These are phyloP conservation scores for Grosmannia serpens DNA, from an alignment of 2,329 filamentous ascomycete species.

Conservation along the genomic window DNA sequence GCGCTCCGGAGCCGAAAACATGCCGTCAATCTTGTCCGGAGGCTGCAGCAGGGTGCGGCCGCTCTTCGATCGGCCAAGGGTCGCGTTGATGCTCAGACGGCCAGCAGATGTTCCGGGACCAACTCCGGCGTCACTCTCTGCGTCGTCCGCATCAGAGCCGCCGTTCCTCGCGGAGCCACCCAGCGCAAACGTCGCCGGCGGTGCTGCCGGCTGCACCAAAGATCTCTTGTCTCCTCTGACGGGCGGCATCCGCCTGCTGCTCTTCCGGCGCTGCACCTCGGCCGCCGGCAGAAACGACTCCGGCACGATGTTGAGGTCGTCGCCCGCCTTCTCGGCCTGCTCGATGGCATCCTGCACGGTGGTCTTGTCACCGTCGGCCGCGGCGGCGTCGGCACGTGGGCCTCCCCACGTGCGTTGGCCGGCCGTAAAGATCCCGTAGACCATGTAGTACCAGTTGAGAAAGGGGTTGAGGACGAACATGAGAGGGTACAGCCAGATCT, in stretches of 20 bases:
- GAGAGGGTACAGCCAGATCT: conserved; percentile 87
- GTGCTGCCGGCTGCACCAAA: neutral
- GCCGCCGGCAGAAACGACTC: conserved; percentile 66
- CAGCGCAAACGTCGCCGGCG: neutral
- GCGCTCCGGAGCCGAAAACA: conserved; percentile 61
- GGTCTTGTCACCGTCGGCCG: conserved; percentile 59
- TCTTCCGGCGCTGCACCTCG: conserved; percentile 21
- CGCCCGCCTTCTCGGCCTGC: conserved; percentile 63
- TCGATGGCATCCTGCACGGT: conserved; percentile 78
- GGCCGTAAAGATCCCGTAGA: conserved; percentile 90
- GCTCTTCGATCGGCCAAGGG: conserved; percentile 36
- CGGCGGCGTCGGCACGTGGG: conserved; percentile 76
- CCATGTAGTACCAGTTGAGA: conserved; percentile 98
- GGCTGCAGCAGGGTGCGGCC: conserved; percentile 47
- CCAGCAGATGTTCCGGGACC: conserved; percentile 17
- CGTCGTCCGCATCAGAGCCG: neutral
- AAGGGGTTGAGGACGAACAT: conserved; percentile 96
- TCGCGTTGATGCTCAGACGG: neutral
- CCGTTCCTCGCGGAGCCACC: neutral
- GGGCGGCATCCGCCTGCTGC: conserved; percentile 8
- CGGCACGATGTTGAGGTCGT: conserved; percentile 82
- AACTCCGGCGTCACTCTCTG: neutral
- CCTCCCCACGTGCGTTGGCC: conserved; percentile 94
- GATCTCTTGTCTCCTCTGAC: conserved; percentile 14
- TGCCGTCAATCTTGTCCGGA: conserved; percentile 62